Evolutionary conservation across 169 alveolate species (phyloP).

Genomic region (Babesia divergens): DNA sequence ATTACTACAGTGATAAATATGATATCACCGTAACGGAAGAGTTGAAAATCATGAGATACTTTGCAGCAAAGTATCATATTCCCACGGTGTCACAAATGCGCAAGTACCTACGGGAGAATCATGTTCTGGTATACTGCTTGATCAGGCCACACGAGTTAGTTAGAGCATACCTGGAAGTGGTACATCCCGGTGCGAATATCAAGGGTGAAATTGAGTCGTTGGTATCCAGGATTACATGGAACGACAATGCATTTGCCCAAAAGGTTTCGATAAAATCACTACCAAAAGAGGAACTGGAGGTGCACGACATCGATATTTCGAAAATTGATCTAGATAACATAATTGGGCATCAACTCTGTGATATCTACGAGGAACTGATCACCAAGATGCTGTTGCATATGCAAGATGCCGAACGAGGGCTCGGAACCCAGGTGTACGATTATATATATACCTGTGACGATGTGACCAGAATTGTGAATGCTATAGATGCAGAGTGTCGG

Average conservation of each 20-base stretch:
- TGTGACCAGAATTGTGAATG: slow-evolving; percentile 33
- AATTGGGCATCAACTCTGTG: slow-evolving; percentile 41
- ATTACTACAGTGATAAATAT: slow-evolving; percentile 44
- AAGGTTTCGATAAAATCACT: slow-evolving; percentile 3
- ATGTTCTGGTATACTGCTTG: slow-evolving; percentile 39
- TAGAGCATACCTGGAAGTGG: slow-evolving; percentile 46
- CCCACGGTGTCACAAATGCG: slow-evolving; percentile 56
- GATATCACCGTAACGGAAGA: slow-evolving; percentile 43
- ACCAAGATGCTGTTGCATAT: slow-evolving; percentile 62
- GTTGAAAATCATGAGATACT: slow-evolving; percentile 52
- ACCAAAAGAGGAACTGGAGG: slow-evolving; percentile 13
- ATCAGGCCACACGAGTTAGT: slow-evolving; percentile 62
- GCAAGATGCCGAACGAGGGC: slow-evolving; percentile 58
- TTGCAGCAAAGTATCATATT: slow-evolving; percentile 42
- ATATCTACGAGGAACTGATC: slow-evolving; percentile 44
- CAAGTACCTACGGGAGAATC: slow-evolving; percentile 37
- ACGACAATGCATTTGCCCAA: slow-evolving; percentile 51
- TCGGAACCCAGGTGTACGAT: slow-evolving; percentile 30
- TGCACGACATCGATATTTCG: background rate
- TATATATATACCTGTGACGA: slow-evolving; percentile 61
- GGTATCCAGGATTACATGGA: slow-evolving; percentile 41
- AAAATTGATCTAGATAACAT: background rate
- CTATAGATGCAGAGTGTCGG: slow-evolving; percentile 45
- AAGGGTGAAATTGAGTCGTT: slow-evolving; percentile 38
- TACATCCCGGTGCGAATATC: slow-evolving; percentile 12